A percentile compares a stretch with the other conserved stretches of the same genome.
Conservation (phyloP, 2,329 filamentous ascomycete species). For the Scedosporium boydii region DNA sequence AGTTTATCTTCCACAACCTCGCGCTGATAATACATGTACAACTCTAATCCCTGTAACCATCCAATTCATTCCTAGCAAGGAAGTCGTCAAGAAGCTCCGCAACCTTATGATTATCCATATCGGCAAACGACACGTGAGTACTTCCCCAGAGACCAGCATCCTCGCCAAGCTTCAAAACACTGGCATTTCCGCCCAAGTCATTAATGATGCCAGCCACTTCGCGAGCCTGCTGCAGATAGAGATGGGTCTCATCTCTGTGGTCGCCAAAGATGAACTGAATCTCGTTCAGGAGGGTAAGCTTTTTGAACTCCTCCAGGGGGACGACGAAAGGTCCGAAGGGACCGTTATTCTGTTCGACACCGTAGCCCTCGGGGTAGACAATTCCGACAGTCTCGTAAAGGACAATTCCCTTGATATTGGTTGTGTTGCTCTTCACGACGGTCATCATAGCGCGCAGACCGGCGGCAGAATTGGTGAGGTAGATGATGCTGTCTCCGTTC, state of each 20-base stretch:
- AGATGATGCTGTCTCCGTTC: constrained; percentile 19
- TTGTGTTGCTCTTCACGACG: constrained; percentile 22
- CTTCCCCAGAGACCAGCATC: constrained; percentile 14
- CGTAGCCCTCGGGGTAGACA: constrained; percentile 15
- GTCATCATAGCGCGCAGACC: constrained; percentile 23
- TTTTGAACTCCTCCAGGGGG: constrained; percentile 15
- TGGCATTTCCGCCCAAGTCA: constrained; percentile 15
- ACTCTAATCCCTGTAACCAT: constrained; percentile 8
- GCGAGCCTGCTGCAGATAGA: constrained; percentile 11
- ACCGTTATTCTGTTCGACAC: constrained; percentile 7
- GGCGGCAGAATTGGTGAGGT: constrained; percentile 23
- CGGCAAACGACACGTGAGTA: constrained; percentile 17
- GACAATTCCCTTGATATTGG: constrained; percentile 26
- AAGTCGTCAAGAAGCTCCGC: constrained; percentile 15
- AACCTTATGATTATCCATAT: constrained; percentile 17
- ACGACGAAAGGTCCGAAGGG: constrained; percentile 17
- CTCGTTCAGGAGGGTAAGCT: constrained; percentile 13
- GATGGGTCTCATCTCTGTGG: constrained; percentile 10
- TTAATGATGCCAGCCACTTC: constrained; percentile 15
- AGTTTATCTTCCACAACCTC: no score
- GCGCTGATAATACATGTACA: no score
- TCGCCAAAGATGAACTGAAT: constrained; percentile 20
- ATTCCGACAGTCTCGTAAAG: constrained; percentile 18
- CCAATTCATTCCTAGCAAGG: constrained; percentile 11
- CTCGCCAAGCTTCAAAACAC: constrained; percentile 16